A percentile compares a stretch with the other conserved stretches of the same genome.
These are phyloP conservation scores for Sclerotinia trifoliorum DNA, from an alignment of 2,329 filamentous ascomycete genomes.

Conservation along the genomic window DNA sequence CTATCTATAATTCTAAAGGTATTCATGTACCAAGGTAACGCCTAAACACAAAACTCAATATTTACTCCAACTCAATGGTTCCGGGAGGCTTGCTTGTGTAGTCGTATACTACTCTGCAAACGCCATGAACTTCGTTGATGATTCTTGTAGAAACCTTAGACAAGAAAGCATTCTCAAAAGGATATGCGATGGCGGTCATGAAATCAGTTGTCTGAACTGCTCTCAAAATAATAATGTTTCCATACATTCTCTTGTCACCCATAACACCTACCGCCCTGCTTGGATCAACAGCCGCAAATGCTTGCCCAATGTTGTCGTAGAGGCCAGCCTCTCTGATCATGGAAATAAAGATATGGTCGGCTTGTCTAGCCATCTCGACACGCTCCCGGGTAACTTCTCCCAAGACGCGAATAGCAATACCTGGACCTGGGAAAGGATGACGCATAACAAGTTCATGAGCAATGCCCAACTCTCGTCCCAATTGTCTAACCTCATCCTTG, in stretches of 20 bases:
- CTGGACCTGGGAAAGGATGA: conserved; percentile 74
- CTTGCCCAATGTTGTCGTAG: conserved; percentile 70
- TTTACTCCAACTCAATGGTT: conserved; percentile 71
- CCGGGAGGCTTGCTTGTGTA: conserved; percentile 49
- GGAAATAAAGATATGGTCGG: conserved; percentile 75
- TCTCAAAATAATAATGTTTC: conserved; percentile 59
- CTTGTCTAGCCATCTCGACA: conserved; percentile 74
- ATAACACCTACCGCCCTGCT: conserved; percentile 66
- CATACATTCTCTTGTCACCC: conserved; percentile 66
- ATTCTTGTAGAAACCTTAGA: conserved; percentile 65
- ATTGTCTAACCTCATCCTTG: conserved; percentile 75
- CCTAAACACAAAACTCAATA: conserved; percentile 9
- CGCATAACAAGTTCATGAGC: conserved; percentile 73
- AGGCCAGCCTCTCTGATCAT: conserved; percentile 71
- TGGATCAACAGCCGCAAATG: conserved; percentile 66
- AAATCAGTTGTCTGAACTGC: conserved; percentile 57
- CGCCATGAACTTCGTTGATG: conserved; percentile 64
- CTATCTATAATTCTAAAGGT: conserved; percentile 9
- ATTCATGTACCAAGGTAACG: conserved; percentile 12
- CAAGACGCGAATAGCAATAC: conserved; percentile 68
- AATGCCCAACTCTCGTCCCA: conserved; percentile 70
- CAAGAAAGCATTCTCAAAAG: conserved; percentile 61
- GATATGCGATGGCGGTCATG: conserved; percentile 40
- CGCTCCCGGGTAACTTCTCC: conserved; percentile 80
- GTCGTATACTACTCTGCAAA: conserved; percentile 70